Evolutionary conservation across 1,284 basidiomycete genomes (phyloP), one percentile per base, ranked within the genome.

Genomic region (Boletus semigastroideus): DNA sequence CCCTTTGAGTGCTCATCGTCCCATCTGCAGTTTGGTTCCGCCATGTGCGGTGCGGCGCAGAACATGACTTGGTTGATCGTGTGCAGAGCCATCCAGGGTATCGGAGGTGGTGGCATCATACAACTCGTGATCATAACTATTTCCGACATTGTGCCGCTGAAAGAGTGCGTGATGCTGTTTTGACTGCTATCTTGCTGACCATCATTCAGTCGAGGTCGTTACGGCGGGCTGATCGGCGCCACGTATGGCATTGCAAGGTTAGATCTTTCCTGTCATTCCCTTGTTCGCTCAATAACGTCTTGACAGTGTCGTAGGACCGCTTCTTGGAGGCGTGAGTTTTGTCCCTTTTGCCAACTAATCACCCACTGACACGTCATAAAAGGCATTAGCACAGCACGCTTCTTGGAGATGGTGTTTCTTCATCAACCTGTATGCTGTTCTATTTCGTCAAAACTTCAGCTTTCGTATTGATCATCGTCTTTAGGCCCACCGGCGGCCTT

Each of bases 381-480:
- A 59, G 84, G 80, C 72, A 8, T 78, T 89, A 52, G 80, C 86
- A 0, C 83, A 89, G 61, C 83, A 87, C 59, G 83, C 81, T 25
- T 77, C 83, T 3, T 90, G 87, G 87, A 71, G 87, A 73, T 90
- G 87, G 87, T 87, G 84, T 60, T 89, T 89, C 69, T 88, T 80
- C 65, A 84, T 89, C 54, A 89, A 89, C 59, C 57, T 90, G 84
- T 85, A 85, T 51, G 79, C 34, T 28, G 33, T 40, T 2, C 33
- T 13, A 9, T n/a, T 13, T 41, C 16, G 4, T 37, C 34, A 30
- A 16, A 27, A 38, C 6, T 34, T 8, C 43, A 1, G n/a, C 33
- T 20, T 97, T 63, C 49, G 78, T 20, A 4, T n/a, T 5, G 52
- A 30, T 42, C 87, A 94, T 59, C 77, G 97, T 1, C 25, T 49